phyloP scores from a whole-genome alignment of 441 rosid genomes.

The Euphorbia celastroides region DNA sequence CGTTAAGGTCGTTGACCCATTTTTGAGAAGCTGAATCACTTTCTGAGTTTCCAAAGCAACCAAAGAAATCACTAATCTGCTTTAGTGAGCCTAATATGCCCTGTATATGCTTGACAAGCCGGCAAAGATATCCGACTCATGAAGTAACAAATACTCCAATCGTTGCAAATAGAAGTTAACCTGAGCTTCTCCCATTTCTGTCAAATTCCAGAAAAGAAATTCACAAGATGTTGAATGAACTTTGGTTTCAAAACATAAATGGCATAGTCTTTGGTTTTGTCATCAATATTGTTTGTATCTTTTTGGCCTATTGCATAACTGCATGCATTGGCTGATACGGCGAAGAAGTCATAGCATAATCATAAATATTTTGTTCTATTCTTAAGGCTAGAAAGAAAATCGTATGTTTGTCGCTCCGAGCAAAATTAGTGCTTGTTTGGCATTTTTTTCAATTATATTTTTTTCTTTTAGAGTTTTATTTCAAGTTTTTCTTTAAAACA shows the following conservation, averaged over 20 bases:
- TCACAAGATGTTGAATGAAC: background rate
- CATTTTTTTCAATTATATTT: too few relatives aligned
- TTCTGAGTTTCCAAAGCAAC: constrained; percentile 5
- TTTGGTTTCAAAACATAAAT: background rate
- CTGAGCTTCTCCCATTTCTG: constrained; percentile 25
- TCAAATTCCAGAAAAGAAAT: background rate
- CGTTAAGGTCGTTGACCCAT: constrained; percentile 16
- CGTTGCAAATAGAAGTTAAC: constrained; percentile 27
- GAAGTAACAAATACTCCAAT: constrained; percentile 20
- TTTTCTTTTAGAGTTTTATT: too few relatives aligned
- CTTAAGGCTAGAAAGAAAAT: background rate
- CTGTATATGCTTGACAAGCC: constrained; percentile 19
- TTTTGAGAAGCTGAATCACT: constrained; percentile 9
- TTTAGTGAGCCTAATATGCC: constrained; percentile 11
- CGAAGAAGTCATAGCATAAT: background rate
- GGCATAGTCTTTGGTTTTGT: background rate
- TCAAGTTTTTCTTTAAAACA: too few relatives aligned
- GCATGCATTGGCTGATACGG: background rate
- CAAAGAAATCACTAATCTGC: constrained; percentile 17
- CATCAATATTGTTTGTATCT: background rate
- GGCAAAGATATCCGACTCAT: constrained; percentile 14
- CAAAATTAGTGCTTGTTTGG: too few relatives aligned
- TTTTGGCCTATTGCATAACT: background rate
- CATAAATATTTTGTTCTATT: background rate
- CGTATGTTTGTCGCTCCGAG: too few relatives aligned